Evolutionary conservation across 2,329 filamentous ascomycete genomes (phyloP), one percentile per base, ranked within the genome.

Genomic region (Graphilbum fragrans): DNA sequence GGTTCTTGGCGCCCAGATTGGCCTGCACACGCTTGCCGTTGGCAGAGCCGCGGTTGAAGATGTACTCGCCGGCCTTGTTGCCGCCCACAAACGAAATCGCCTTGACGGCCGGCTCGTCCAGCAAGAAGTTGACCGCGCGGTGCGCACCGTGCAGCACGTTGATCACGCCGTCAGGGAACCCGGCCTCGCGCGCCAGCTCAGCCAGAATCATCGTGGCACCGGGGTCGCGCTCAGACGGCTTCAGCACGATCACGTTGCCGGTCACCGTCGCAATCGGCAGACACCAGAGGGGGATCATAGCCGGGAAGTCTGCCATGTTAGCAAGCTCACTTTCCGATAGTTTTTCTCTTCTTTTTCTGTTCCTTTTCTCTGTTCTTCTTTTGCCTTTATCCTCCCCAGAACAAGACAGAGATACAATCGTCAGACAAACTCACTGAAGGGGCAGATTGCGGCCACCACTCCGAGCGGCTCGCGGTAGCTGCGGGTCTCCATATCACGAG

Each of bases 261-360:
- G 82, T 86, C 22, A 88, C 75, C 35, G 84, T 85, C 37, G 85
- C 85, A 52, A 92, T 83, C 32, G 85, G 86, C 47, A 93, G 87
- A 46, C 76, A 86, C 85, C 85, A 93, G n/a, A 93, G 71, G 4
- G 85, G 86, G 59, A 93, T 92, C 85, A 93, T 93, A 52, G 85
- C 85, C 35, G 85, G 85, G 65, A 92, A 92, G 69, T 92, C 80
- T 85, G 45, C 16, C 27, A 14, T n/a, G n/a, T n/a, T n/a, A n/a
- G n/a, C n/a, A n/a, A n/a, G n/a, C n/a, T n/a, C n/a, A n/a, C n/a
- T n/a, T 9, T 31, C 7, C 7, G 7, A 27, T 27, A 7, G 7
- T 27, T 12, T 27, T 12, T 27, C 23, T 27, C 23, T 27, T 27
- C 23, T 27, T 12, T 27, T 12, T 27, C 23, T 7, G 7, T 12